Evolutionary conservation across 768 basidiomycete genomes (phyloP).

Genomic region (Pilatotrama ljubarskyi): DNA sequence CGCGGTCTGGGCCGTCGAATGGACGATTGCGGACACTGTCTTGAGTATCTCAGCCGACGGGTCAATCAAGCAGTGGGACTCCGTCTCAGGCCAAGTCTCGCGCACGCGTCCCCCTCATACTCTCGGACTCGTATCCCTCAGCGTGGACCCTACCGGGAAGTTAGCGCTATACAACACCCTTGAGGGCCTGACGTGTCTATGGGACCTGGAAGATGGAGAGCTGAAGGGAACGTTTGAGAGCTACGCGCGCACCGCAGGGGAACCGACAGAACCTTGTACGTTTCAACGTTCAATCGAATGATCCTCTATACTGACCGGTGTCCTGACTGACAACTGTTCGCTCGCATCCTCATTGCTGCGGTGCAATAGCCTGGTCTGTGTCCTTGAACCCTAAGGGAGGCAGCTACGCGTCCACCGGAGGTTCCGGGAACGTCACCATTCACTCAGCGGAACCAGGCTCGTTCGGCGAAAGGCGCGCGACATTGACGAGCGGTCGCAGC

Average conservation of each 20-base stretch:
- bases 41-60: conserved; percentile 81
- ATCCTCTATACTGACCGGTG: neutral
- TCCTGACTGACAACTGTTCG: conserved; percentile 3
- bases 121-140: conserved; percentile 82
- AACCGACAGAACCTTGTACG: conserved; percentile 68
- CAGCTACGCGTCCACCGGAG: conserved; percentile 74
- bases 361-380: conserved; percentile 71
- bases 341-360: neutral
- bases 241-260: conserved; percentile 57
- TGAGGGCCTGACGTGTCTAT: conserved; percentile 78
- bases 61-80: conserved; percentile 70
- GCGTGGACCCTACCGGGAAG: conserved; percentile 64
- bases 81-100: conserved; percentile 62
- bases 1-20: conserved; percentile 75
- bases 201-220: conserved; percentile 66
- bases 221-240: conserved; percentile 72
- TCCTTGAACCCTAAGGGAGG: conserved; percentile 75
- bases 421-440: conserved; percentile 68
- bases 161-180: conserved; percentile 77
- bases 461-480: conserved; percentile 64
- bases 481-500: conserved; percentile 63
- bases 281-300: conserved; percentile 18
- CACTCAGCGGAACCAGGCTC: conserved; percentile 67
- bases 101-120: conserved; percentile 70
- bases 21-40: conserved; percentile 62